Conservation (phyloP, 495 filamentous ascomycete species). For the Neurospora sp. region DNA sequence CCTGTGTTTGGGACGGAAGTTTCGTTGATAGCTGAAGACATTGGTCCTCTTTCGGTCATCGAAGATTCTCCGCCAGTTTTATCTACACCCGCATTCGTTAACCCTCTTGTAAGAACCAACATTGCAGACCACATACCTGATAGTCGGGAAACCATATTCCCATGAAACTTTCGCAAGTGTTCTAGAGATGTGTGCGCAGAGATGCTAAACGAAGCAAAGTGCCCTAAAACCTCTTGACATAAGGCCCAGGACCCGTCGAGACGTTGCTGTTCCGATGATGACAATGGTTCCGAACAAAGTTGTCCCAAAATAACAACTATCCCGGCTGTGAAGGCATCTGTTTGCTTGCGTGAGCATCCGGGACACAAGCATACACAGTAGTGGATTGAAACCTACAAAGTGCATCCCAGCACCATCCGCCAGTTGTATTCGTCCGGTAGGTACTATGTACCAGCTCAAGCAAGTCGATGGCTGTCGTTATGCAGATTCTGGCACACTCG, state of each 20-base stretch:
- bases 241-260: slow-evolving; percentile 9
- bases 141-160: slow-evolving; percentile 8
- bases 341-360: background rate
- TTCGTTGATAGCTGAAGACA: background rate
- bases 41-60: background rate
- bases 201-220: slow-evolving; percentile 15
- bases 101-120: background rate
- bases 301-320: slow-evolving; percentile 26
- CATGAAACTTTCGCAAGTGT: slow-evolving; percentile 10
- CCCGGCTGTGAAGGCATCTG: slow-evolving; percentile 34
- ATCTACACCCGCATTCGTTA: background rate
- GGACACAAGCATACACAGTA: background rate
- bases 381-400: slow-evolving; percentile 24
- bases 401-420: slow-evolving; percentile 40
- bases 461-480: slow-evolving; percentile 29
- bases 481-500: slow-evolving; percentile 31
- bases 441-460: slow-evolving; percentile 29
- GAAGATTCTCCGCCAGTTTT: background rate
- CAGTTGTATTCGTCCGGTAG: slow-evolving; percentile 27
- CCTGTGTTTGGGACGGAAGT: background rate
- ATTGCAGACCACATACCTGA: background rate
- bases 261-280: slow-evolving; percentile 2
- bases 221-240: slow-evolving; percentile 8
- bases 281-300: background rate
- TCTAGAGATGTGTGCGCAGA: slow-evolving; percentile 9